Evolutionary conservation across 371 early-diverging fungal species (phyloP), one percentile per base, ranked within the genome.

Genomic region (Mucor circinelloides): DNA sequence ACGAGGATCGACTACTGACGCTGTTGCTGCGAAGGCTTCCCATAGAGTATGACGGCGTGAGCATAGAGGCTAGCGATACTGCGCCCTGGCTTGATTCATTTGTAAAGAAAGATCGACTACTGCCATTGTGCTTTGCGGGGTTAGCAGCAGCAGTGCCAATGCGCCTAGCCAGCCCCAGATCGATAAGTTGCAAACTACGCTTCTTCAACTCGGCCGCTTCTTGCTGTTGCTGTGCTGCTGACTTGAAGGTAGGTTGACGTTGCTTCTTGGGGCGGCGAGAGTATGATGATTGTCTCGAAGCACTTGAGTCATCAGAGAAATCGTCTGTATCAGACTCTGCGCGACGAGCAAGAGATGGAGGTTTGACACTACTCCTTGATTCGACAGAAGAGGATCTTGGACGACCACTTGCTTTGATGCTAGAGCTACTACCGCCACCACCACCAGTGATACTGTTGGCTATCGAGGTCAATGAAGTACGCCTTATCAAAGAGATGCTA

Each of bases 21-120:
- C 70, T 69, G 40, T 65, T 69, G 15, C 61, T 65, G 0, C 68
- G 57, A 31, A 63, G 64, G 13, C 63, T 69, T 19, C 69, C 69
- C 27, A 59, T 64, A 5, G 64, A 63, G 32, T 69, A 69, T 4
- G 69, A 44, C 2, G 69, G 64, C 25, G 58, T 69, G 1, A 69
- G 31, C 31, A 63, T 19, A 23, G 69, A 63, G 13, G 69, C 69
- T 25, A 69, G 40, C 1, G 69, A 69, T 23, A 69, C 60, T 13
- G 63, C 67, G 19, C 56, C 46, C 17, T 28, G 34, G 12, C 31
- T n/a, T 21, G 31, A 13, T 25, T 60, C 55, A 17, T 19, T 48
- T 12, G 63, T 31, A 23, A 60, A 38, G 21, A 60, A 28, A 15
- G 64, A 57, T 27, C 54, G 36, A 5, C 8, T 54, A 17, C 54